phyloP scores from a whole-genome alignment of 2,329 filamentous ascomycete species.

The Xylariomycetidae sp. region DNA sequence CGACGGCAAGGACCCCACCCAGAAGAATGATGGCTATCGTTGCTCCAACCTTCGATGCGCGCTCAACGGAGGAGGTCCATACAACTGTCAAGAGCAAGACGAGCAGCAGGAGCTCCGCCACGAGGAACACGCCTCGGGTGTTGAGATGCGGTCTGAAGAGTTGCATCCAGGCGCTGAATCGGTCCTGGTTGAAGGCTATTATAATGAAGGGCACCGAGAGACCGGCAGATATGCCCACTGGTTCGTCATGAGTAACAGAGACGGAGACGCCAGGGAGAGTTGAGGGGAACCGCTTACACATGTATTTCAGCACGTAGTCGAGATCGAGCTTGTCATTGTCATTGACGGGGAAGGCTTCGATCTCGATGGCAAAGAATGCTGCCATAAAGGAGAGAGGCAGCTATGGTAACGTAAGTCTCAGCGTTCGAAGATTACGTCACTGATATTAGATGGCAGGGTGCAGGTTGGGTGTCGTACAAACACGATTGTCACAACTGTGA shows the following conservation, averaged over 20 bases:
- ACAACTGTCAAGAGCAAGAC: too few relatives aligned
- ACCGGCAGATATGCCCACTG: constrained; percentile 2
- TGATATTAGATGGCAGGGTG: background rate
- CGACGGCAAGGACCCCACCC: too few relatives aligned
- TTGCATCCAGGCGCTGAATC: constrained; percentile 1
- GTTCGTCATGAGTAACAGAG: background rate
- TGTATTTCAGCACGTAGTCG: constrained; percentile 1
- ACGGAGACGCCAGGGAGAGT: background rate
- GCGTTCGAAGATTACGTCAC: background rate
- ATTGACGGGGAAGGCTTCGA: constrained; percentile 4
- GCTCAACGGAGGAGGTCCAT: too few relatives aligned
- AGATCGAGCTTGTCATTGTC: constrained; percentile 3
- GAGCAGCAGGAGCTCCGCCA: too few relatives aligned
- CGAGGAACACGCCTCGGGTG: too few relatives aligned
- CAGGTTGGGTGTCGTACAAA: constrained; percentile 2
- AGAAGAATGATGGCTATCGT: too few relatives aligned
- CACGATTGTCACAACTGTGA: constrained; percentile 4
- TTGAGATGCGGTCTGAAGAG: too few relatives aligned
- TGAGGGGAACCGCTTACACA: background rate
- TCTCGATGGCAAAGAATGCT: constrained; percentile 5
- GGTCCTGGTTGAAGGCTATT: constrained; percentile 3
- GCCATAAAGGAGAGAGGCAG: constrained; percentile 5
- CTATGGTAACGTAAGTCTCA: background rate
- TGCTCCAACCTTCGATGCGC: too few relatives aligned
- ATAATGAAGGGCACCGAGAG: constrained; percentile 4